Conservation (phyloP, 768 basidiomycete species). For the Fomitopsis pulvina region DNA sequence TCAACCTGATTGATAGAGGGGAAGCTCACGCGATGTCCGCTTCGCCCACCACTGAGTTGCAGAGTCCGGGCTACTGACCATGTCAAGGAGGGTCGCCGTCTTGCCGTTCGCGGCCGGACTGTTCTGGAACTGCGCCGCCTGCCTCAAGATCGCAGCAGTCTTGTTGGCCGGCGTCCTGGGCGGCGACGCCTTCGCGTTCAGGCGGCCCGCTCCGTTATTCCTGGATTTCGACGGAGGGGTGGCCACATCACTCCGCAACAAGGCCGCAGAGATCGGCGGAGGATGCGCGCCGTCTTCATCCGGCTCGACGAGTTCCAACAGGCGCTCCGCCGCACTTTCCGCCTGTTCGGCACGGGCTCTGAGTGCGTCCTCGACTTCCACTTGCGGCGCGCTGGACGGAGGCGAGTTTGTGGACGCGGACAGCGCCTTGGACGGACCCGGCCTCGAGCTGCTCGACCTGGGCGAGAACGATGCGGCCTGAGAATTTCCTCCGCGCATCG, state of each 20-base stretch:
- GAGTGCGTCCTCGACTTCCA: slow-evolving; percentile 77
- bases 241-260: slow-evolving; percentile 27
- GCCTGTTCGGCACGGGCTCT: slow-evolving; percentile 88
- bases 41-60: slow-evolving; percentile 85
- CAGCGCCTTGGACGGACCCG: slow-evolving; percentile 48
- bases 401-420: slow-evolving; percentile 40
- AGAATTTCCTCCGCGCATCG: slow-evolving; percentile 31
- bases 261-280: slow-evolving; percentile 47
- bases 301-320: slow-evolving; percentile 81
- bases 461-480: slow-evolving; percentile 47
- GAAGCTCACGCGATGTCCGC: slow-evolving; percentile 56
- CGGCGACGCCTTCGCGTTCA: slow-evolving; percentile 18
- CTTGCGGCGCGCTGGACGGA: slow-evolving; percentile 35
- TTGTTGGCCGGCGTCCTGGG: slow-evolving; percentile 66
- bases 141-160: slow-evolving; percentile 53
- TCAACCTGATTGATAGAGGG: slow-evolving; percentile 4
- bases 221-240: slow-evolving; percentile 37
- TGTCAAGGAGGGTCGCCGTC: slow-evolving; percentile 58
- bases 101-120: slow-evolving; percentile 59
- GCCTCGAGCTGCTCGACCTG: slow-evolving; percentile 38
- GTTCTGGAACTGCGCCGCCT: slow-evolving; percentile 76
- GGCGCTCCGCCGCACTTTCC: slow-evolving; percentile 83
- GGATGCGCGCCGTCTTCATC: slow-evolving; percentile 55
- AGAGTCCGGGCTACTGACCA: slow-evolving; percentile 57
- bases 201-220: slow-evolving; percentile 25